Evolutionary conservation across 176 grass and related monocot genomes (phyloP).

Genomic region (Cenchrus americanus): DNA sequence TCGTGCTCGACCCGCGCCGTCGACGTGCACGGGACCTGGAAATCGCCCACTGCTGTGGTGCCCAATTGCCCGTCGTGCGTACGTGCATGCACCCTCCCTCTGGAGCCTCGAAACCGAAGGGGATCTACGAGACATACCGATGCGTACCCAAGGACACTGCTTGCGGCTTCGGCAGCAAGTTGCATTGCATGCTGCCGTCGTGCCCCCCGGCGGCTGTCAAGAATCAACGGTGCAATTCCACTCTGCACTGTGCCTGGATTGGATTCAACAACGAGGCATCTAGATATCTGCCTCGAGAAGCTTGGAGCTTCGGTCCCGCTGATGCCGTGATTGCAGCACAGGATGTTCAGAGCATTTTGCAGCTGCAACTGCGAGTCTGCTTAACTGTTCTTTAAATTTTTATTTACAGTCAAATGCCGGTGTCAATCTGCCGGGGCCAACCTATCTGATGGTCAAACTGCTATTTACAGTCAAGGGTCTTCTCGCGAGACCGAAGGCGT

Average conservation of each 20-base stretch:
- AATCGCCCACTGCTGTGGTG: neutral
- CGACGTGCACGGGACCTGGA: neutral
- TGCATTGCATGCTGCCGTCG: neutral
- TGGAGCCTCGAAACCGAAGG: neutral
- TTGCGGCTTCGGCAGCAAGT: neutral
- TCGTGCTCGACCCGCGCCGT: neutral
- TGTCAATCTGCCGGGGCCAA: neutral
- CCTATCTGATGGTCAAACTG: neutral
- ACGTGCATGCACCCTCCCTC: slow-evolving; percentile 38
- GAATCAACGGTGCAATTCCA: neutral
- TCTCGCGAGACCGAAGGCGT: too few species aligned
- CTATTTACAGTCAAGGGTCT: too few species aligned
- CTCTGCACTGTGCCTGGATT: too few species aligned
- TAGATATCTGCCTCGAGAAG: neutral
- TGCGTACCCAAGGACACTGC: neutral
- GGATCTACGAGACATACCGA: neutral
- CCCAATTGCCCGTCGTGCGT: neutral
- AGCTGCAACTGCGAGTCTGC: too few species aligned
- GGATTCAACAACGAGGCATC: neutral
- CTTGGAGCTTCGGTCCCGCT: neutral
- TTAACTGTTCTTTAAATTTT: too few species aligned
- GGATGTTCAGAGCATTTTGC: neutral
- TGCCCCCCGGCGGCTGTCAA: slow-evolving; percentile 16
- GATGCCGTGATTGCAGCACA: neutral
- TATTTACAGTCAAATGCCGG: neutral